Evolutionary conservation across 1,284 basidiomycete genomes (phyloP).

Genomic region (Microbotryum violaceum): DNA sequence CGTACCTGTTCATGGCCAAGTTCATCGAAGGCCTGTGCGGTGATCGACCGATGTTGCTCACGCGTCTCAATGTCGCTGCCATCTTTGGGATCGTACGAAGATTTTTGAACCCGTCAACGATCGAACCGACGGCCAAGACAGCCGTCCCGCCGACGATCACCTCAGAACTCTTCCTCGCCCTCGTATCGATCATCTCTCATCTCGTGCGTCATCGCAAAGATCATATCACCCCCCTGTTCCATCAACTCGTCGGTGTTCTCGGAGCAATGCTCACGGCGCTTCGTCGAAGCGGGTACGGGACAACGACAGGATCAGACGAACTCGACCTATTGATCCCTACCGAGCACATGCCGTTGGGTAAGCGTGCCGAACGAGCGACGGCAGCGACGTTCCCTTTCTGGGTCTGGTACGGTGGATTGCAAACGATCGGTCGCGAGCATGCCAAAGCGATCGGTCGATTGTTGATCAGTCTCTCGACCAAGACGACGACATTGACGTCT

Average conservation of each 20-base stretch:
- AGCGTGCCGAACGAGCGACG: constrained; percentile 25
- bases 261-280: constrained; percentile 17
- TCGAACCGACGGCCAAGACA: not conserved
- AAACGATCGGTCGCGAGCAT: constrained; percentile 14
- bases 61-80: constrained; percentile 28
- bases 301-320: constrained; percentile 7
- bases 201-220: constrained; percentile 33
- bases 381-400: constrained; percentile 27
- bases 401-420: constrained; percentile 21
- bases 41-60: constrained; percentile 30
- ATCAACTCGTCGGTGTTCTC: constrained; percentile 22
- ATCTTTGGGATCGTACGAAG: constrained; percentile 21
- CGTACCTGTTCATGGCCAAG: constrained; percentile 8
- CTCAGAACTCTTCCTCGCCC: constrained; percentile 13
- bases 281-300: constrained; percentile 18
- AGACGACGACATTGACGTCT: constrained; percentile 18
- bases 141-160: not conserved
- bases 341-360: constrained; percentile 1
- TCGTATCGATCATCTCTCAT: constrained; percentile 20
- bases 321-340: not conserved
- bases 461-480: constrained; percentile 29
- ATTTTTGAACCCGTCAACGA: constrained; percentile 7
- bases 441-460: constrained; percentile 28
- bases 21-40: constrained; percentile 29
- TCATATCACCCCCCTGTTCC: constrained; percentile 31